Base-by-base conservation (phyloP, 352 stramenopile genomes). In the Phytophthora ohioensis region DNA sequence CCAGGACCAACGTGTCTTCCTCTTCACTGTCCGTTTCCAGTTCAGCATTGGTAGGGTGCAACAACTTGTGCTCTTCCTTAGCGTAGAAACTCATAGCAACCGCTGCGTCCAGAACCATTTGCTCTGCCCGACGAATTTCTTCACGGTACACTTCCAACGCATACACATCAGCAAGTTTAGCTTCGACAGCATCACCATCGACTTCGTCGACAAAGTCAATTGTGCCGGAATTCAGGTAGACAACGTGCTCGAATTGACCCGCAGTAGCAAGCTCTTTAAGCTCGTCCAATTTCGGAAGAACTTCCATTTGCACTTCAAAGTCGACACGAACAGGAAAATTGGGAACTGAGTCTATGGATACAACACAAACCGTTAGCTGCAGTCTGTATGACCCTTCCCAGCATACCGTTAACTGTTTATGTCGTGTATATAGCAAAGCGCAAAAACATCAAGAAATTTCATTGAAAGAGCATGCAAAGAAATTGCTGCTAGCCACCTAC, bases 81-180 rank as follows among this genome's bases (percentile, higher is more conserved):
- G 69, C 52, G 53, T 80, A 80, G 3, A 87, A 64, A 63, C 83
- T 91, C 47, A 79, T 53, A 27, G 83, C 83, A 21, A 87, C 36
- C 6, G 78, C 68, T 54, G 79, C 53, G 31, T 91, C 83, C 45
- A 85, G 38, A 6, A 55, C 30, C 10, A 73, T 12, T 47, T 82
- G 77, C 36, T 87, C 79, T 2, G 60, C 64, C 41, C 52, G 61
- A 30, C 71, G 68, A 9, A 88, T 68, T 56, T 83, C 76, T 67
- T 80, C 70, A 5, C 66, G 76, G 32, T 86, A 78, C 21, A 79
- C 57, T 47, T 86, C 80, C 21, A 90, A 57, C 9, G 59, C 71
- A 27, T 71, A 76, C 3, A 78, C 56, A 5, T 79, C 74, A 17
- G 61, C 55, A 10, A 76, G 53, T 43, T 75, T 48, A 6, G 27